Evolutionary conservation across 2,329 filamentous ascomycete species (phyloP).

Genomic region (Hysterium pulicare): DNA sequence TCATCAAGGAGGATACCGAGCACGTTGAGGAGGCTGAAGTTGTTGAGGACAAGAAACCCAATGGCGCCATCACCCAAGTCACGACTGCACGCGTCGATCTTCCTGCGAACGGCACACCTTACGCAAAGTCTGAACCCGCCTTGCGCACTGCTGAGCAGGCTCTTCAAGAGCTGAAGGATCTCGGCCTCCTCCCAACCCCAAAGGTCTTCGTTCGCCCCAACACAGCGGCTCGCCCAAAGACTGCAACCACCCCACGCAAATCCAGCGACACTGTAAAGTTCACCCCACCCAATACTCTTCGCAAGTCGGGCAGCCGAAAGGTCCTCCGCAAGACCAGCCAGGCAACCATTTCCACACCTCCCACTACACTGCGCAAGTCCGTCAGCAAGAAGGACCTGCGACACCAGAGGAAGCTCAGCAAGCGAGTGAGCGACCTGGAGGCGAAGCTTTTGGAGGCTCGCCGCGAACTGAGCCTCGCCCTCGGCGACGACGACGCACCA

Average conservation of each 20-base stretch:
- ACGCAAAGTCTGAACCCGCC: no score
- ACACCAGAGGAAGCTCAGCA: constrained; percentile 55
- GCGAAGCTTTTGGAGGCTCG: constrained; percentile 55
- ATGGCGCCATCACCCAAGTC: no score
- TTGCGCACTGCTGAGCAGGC: constrained; percentile 26
- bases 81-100: no score
- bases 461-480: constrained; percentile 50
- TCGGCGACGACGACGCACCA: constrained; percentile 37
- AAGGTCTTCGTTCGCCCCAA: constrained; percentile 30
- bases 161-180: constrained; percentile 29
- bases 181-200: constrained; percentile 30
- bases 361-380: constrained; percentile 40
- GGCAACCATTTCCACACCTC: constrained; percentile 7
- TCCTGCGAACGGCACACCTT: no score
- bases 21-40: background rate
- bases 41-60: background rate
- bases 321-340: constrained; percentile 5
- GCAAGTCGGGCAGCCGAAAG: background rate
- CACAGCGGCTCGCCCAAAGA: background rate
- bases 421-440: constrained; percentile 60
- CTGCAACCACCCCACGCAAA: constrained; percentile 7
- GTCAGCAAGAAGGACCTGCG: constrained; percentile 56
- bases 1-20: constrained; percentile 5
- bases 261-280: constrained; percentile 9
- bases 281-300: constrained; percentile 3